Evolutionary conservation across 2,329 filamentous ascomycete species (phyloP).

Genomic region (Ophiostoma piceae): DNA sequence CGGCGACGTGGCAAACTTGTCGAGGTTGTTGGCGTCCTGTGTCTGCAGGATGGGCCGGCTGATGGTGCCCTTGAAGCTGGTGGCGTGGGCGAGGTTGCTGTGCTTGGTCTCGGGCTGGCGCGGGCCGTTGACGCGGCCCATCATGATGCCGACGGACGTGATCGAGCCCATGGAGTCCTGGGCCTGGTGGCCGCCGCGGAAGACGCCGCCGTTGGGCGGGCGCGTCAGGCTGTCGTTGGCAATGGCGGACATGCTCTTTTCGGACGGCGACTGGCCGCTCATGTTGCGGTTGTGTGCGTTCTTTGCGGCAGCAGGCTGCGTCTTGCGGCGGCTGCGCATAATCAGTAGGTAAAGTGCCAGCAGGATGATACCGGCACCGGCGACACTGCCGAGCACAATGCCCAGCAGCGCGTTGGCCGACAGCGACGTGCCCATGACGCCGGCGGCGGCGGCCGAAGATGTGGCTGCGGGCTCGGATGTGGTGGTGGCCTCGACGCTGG

Average conservation of each 20-base stretch:
- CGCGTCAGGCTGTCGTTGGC: slow-evolving; percentile 40
- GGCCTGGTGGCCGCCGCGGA: slow-evolving; percentile 49
- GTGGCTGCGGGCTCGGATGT: slow-evolving; percentile 29
- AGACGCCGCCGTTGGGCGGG: slow-evolving; percentile 34
- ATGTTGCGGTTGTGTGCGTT: background rate
- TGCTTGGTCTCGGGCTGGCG: slow-evolving; percentile 34
- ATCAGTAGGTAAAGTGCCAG: slow-evolving; percentile 65
- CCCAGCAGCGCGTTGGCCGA: slow-evolving; percentile 55
- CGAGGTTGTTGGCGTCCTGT: slow-evolving; percentile 8
- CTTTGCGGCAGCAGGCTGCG: background rate
- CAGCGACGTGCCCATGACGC: slow-evolving; percentile 33
- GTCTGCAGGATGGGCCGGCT: slow-evolving; percentile 49
- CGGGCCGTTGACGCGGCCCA: slow-evolving; percentile 55
- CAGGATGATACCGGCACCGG: slow-evolving; percentile 60
- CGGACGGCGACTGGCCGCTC: slow-evolving; percentile 45
- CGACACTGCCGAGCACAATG: slow-evolving; percentile 18
- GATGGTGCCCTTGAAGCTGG: slow-evolving; percentile 52
- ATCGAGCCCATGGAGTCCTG: slow-evolving; percentile 53
- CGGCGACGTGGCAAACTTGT: slow-evolving; percentile 29
- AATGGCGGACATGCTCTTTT: slow-evolving; percentile 52
- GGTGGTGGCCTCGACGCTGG: slow-evolving; percentile 31
- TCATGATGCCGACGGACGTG: slow-evolving; percentile 60
- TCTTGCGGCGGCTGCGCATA: slow-evolving; percentile 46
- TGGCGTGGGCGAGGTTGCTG: slow-evolving; percentile 16
- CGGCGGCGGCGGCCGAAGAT: slow-evolving; percentile 23